Evolutionary conservation across 169 alveolate genomes (phyloP), one percentile per base, ranked within the genome.

Genomic region (Eimeria brunetti): DNA sequence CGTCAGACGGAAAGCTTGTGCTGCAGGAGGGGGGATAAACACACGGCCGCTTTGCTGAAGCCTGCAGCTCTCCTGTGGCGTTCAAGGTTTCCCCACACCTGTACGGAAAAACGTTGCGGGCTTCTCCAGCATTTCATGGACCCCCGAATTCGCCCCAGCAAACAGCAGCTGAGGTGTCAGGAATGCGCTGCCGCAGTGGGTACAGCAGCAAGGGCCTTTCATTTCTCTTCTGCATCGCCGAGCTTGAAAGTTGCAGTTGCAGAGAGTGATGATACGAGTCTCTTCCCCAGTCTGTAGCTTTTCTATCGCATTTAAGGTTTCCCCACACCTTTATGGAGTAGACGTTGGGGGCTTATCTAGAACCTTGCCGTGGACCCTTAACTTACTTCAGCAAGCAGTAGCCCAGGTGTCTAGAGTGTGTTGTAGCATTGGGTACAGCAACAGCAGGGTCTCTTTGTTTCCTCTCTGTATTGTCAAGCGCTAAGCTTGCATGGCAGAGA

Each of bases 141-240:
- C 51, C 84, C 30, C 84, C 53, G 8, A 36, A 62, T 62, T 62
- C n/a, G 73, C 73, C 38, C 73, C 73, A 62, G 78, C 78, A 67
- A 67, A 67, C 78, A 67, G 78, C 44, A 41, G 86, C 86, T 76
- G 86, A 46, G 86, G 62, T 44, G 60, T 81, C 56, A 46, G 71
- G 44, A 49, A 18, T 80, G 71, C 71, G 69, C 62, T 80, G 89
- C 69, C n/a, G 89, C 89, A 80, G 71, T 80, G 89, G 69, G 33
- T 51, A 49, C 30, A 80, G 33, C 89, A 51, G 69, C 71, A 80
- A n/a, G 89, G 89, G 89, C 89, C 89, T 33, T 81, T 53, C 89
- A 33, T 51, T 78, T 81, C 89, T 56, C 53, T 46, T 46, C 46
- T n/a, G 88, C 88, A 41, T n/a, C 78, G 33, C 78, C 78, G 49